Evolutionary conservation across 768 basidiomycete genomes (phyloP), one percentile per base, ranked within the genome.

Genomic region (Amanita thiersii): DNA sequence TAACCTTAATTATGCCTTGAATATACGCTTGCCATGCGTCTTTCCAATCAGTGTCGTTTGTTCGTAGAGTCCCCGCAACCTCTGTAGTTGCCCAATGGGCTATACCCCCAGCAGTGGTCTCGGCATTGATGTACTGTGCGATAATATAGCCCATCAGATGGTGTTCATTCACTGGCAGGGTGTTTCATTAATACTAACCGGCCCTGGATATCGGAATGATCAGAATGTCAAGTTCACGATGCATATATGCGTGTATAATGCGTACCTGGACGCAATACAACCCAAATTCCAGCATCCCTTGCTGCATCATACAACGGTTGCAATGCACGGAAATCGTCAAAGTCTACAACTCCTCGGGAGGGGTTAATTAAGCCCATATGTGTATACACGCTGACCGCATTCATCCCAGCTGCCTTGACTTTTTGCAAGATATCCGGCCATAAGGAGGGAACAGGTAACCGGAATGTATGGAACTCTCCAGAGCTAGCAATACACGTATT

Each of bases 341-440:
- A 86, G 53, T 90, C 86, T 24, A 88, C 58, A 0, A 84, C 74
- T 2, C 77, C 85, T 25, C 72, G 80, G 0, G 84, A 70, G 6
- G 86, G 88, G 47, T 89, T 84, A 23, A 77, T 72, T 31, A 86
- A 55, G 2, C 75, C 86, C 87, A 86, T 85, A 49, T 89, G 86
- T 0, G 76, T 76, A 51, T 89, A 89, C 18, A 90, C 73, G 48
- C 83, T 85, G 49, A 86, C 62, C 0, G 75, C 75, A 50, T 89
- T 91, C 45, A 91, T 65, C 8, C 88, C 88, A 0, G 83, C 78
- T 3, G 86, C 88, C 52, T 86, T 86, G 45, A 77, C 65, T 54
- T 86, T 90, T 49, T 90, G 79, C 30, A 90, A 72, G 37, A 90
- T 77, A 52, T 89, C 88, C 9, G 77, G 69, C 86, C 88, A 91